phyloP scores from a whole-genome alignment of 108 stramenopile species.

The Nitzschia putrida region DNA sequence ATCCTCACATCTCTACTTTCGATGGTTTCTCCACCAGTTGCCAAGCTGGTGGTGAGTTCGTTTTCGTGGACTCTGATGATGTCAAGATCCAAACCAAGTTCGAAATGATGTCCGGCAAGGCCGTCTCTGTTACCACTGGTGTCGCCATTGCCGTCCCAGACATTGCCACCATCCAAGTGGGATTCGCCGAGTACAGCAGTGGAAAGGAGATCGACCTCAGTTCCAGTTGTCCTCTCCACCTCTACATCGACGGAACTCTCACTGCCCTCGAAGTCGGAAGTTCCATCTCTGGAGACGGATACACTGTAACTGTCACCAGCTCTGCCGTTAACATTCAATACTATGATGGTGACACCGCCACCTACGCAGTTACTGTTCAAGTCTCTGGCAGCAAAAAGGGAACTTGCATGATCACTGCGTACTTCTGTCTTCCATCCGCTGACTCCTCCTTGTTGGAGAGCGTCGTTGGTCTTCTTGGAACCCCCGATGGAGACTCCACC shows the following conservation, averaged over 20 bases:
- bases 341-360: not conserved
- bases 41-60: not conserved
- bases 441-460: not conserved
- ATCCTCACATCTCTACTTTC: not conserved
- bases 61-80: not conserved
- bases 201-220: not conserved
- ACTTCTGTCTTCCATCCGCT: not conserved
- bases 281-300: not conserved
- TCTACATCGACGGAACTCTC: not conserved
- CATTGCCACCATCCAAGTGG: not conserved
- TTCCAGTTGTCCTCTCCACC: not conserved
- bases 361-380: not conserved
- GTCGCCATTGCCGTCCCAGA: not conserved
- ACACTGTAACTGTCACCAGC: not conserved
- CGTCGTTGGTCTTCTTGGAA: conserved; percentile 4
- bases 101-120: not conserved
- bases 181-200: not conserved
- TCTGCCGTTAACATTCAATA: not conserved
- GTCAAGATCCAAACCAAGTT: conserved; percentile 1
- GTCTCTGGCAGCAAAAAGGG: not conserved
- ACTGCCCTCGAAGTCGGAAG: not conserved
- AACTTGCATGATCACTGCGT: not conserved
- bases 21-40: not conserved
- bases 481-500: not conserved
- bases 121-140: not conserved